phyloP scores from a whole-genome alignment of 805 yeast species.

The Phaffomyces thermotolerans region DNA sequence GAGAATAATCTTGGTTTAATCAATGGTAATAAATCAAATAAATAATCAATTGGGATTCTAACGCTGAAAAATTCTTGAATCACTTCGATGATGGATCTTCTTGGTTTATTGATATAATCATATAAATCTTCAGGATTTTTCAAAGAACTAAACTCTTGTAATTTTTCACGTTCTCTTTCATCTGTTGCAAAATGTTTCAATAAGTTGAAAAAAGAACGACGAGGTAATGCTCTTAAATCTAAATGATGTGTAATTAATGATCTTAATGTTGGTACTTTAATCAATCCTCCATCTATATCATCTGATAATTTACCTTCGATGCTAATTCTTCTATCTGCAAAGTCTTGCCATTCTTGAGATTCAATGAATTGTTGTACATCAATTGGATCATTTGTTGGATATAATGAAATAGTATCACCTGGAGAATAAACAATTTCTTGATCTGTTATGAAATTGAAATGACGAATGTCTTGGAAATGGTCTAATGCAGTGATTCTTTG shows the following conservation, averaged over 20 bases:
- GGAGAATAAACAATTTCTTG: conserved; percentile 40
- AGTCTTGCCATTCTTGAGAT: conserved; percentile 64
- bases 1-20: conserved; percentile 80
- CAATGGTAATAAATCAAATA: conserved; percentile 71
- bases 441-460: conserved; percentile 27
- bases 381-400: conserved; percentile 60
- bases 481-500: conserved; percentile 55
- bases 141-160: conserved; percentile 63
- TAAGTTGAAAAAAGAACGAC: conserved; percentile 69
- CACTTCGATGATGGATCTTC: conserved; percentile 81
- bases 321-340: conserved; percentile 54
- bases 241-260: conserved; percentile 69
- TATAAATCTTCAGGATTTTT: conserved; percentile 77
- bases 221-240: conserved; percentile 77
- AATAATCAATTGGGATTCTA: conserved; percentile 64
- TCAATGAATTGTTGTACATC: conserved; percentile 61
- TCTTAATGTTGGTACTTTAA: conserved; percentile 58
- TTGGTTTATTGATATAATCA: conserved; percentile 89
- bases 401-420: conserved; percentile 76
- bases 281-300: conserved; percentile 51
- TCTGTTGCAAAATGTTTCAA: conserved; percentile 73
- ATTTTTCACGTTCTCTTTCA: conserved; percentile 65
- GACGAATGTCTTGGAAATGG: conserved; percentile 90
- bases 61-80: conserved; percentile 74
- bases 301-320: conserved; percentile 18